Evolutionary conservation across 2,329 filamentous ascomycete genomes (phyloP), one percentile per base, ranked within the genome.

Genomic region (Epichloe baconii): DNA sequence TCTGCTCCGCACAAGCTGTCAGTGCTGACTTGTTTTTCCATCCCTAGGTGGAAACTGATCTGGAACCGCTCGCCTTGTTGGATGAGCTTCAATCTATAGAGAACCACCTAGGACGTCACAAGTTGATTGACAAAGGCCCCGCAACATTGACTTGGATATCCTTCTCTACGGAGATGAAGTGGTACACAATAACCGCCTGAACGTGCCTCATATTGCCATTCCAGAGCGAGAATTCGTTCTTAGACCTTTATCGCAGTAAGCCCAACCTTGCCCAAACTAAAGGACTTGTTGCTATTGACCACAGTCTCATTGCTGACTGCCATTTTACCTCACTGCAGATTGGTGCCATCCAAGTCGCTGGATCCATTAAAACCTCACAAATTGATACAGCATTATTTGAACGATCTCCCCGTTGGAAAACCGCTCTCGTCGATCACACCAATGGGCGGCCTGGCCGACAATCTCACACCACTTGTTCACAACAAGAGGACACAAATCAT

Each of bases 71-170:
- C 43, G 76, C 81, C 43, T 76, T 98, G 17, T 72, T 98, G 26
- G 83, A 95, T 62, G 72, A 80, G 53, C 77, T 98, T 1, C 91
- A 98, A 64, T 76, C 77, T 35, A 91, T 98, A 58, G 93, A 98
- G 64, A 81, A 78, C 46, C 71, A 72, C 0, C 78, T 96, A 62
- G 90, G 90, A 0, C 79, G 93, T 51, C 78, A 81, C 55, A 96
- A 96, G 66, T 60, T 88, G 43, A 80, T 97, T 42, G 88, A 96
- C 61, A 98, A 98, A 64, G 93, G 93, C 0, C 93, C 2, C 79
- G 93, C 31, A 95, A 89, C 62, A 95, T 98, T 55, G 93, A 98
- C 62, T 74, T 98, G 14, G 93, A 98, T 62, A 89, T 98, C 45
- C 71, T 97, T 17, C 73, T 96, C 1, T 96, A 95, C 62, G 84